These are phyloP conservation scores for Trichoderma parareesei DNA, from an alignment of 495 filamentous ascomycete species.

Conservation along the genomic window DNA sequence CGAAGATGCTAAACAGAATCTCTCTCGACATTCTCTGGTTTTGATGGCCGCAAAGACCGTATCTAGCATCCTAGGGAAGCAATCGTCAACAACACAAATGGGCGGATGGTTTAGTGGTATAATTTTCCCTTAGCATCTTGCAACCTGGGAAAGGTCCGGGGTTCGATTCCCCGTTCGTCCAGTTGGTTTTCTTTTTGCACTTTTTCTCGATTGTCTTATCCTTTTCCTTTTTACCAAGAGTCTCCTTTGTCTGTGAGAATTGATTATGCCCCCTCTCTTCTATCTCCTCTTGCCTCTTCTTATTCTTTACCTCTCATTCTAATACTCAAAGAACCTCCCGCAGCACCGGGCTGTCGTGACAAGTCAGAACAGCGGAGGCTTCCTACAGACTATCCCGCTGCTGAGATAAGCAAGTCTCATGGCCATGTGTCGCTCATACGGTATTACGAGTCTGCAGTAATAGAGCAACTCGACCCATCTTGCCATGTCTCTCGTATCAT, in stretches of 20 bases:
- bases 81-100: not conserved
- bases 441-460: too few species aligned
- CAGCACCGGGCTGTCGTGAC: not conserved
- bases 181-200: slow-evolving; percentile 9
- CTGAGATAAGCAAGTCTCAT: not conserved
- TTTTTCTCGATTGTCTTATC: not conserved
- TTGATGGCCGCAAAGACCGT: not conserved
- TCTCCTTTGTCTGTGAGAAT: too few species aligned
- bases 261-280: too few species aligned
- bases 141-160: slow-evolving; percentile 25
- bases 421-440: not conserved
- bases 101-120: slow-evolving; percentile 10
- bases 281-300: too few species aligned
- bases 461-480: too few species aligned
- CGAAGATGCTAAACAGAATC: too few species aligned
- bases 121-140: slow-evolving; percentile 9
- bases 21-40: too few species aligned
- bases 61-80: not conserved
- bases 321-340: too few species aligned
- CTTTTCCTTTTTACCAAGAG: not conserved
- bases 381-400: not conserved
- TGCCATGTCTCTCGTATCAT: too few species aligned
- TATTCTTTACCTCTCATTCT: too few species aligned
- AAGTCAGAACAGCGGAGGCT: too few species aligned
- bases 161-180: slow-evolving; percentile 31